Percentiles rank a stretch among this genome's conserved stretches.
phyloP scores from a whole-genome alignment of 2,329 filamentous ascomycete species.

The Pseudogymnoascus sp. region DNA sequence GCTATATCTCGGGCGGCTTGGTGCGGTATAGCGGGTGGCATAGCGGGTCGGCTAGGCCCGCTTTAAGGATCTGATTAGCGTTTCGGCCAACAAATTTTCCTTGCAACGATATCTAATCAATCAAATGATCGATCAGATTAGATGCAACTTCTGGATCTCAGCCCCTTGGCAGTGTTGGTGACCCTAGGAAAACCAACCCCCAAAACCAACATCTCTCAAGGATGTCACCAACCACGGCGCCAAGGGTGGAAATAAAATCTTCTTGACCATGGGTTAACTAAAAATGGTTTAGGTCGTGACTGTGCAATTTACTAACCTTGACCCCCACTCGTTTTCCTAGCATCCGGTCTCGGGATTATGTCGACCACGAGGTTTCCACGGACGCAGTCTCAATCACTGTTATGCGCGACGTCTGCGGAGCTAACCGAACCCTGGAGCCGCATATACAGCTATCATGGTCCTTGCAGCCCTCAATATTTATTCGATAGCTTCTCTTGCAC shows the following conservation, averaged over 20 bases:
- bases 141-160: not conserved
- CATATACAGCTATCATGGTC: not conserved
- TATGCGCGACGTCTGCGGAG: not conserved
- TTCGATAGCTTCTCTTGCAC: not conserved
- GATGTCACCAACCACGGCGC: not conserved
- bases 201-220: not conserved
- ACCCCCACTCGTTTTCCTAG: not conserved
- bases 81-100: not conserved
- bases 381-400: not conserved
- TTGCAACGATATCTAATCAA: constrained; percentile 3
- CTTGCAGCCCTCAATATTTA: not conserved
- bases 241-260: not conserved
- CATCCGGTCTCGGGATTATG: constrained; percentile 1
- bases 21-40: not conserved
- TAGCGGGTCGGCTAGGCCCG: not conserved
- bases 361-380: not conserved
- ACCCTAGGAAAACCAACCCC: not conserved
- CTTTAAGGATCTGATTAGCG: constrained; percentile 1
- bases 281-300: not conserved
- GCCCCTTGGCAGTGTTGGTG: not conserved
- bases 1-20: not conserved
- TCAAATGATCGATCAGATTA: constrained; percentile 11
- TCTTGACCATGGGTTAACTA: not conserved
- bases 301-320: not conserved
- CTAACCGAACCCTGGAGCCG: not conserved